Conservation (phyloP, 345 rosid genomes). For the Citrus hindsii region DNA sequence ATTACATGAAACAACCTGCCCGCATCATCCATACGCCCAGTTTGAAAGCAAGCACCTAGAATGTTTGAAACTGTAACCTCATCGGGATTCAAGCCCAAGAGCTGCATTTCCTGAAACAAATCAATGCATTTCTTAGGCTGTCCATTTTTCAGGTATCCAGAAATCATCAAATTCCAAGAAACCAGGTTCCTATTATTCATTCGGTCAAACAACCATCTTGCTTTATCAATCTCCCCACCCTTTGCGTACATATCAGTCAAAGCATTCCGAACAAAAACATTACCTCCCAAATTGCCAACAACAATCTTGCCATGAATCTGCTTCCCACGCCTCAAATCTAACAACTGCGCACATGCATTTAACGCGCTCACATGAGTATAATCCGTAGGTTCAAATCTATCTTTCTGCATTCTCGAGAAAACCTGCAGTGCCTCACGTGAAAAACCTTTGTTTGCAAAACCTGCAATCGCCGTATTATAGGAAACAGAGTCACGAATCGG, state of each 20-base stretch:
- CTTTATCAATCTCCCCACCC: conserved; percentile 45
- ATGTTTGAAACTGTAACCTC: conserved; percentile 46
- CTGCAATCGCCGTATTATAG: conserved; percentile 46
- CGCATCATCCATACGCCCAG: conserved; percentile 34
- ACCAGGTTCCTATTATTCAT: conserved; percentile 38
- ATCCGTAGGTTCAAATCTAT: conserved; percentile 39
- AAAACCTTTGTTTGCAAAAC: conserved; percentile 35
- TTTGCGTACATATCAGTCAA: conserved; percentile 55
- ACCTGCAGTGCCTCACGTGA: conserved; percentile 33
- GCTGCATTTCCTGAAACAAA: conserved; percentile 44
- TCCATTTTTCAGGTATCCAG: conserved; percentile 43
- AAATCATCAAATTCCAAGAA: conserved; percentile 55
- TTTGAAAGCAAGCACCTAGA: conserved; percentile 42
- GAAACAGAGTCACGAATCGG: conserved; percentile 48
- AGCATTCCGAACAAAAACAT: conserved; percentile 51
- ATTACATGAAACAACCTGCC: conserved; percentile 28
- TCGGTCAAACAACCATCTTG: conserved; percentile 43
- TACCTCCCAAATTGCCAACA: conserved; percentile 21
- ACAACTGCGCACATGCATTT: conserved; percentile 46
- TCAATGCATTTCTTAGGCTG: conserved; percentile 44
- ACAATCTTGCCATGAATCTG: conserved; percentile 56
- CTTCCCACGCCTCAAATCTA: conserved; percentile 46
- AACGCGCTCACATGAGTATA: conserved; percentile 49
- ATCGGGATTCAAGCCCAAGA: conserved; percentile 38
- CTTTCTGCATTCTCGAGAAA: conserved; percentile 35